A percentile compares a stretch with the other conserved stretches of the same genome.
Evolutionary conservation across 2,329 filamentous ascomycete genomes (phyloP).

Genomic region (Hypocreales sp.): DNA sequence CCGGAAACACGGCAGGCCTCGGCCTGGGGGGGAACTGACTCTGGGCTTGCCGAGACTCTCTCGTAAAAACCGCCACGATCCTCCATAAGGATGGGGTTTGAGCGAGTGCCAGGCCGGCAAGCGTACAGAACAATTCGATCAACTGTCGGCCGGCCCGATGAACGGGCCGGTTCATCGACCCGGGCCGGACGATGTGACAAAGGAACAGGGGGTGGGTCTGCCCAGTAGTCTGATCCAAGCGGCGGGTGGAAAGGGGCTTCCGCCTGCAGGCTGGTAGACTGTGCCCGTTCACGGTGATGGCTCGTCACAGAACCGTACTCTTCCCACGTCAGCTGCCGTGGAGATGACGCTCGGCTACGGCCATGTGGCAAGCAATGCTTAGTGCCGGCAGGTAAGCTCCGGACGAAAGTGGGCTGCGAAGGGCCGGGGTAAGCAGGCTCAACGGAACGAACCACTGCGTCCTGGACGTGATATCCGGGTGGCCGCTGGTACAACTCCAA

Average conservation of each 20-base stretch:
- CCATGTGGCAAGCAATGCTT: conserved; percentile 4
- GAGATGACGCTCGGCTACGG: not conserved
- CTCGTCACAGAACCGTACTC: too few relatives aligned
- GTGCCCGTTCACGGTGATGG: too few relatives aligned
- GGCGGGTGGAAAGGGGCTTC: not conserved
- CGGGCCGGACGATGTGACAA: conserved; percentile 1
- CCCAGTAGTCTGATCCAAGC: too few relatives aligned
- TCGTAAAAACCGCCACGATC: conserved; percentile 22
- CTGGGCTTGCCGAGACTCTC: conserved; percentile 9
- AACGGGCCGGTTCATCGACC: conserved; percentile 6
- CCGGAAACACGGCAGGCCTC: not conserved
- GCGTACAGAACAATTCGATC: conserved; percentile 15
- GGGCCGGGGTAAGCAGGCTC: conserved; percentile 24
- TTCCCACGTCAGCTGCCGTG: too few relatives aligned
- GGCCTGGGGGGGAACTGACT: not conserved
- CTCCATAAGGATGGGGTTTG: conserved; percentile 22
- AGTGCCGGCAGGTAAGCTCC: conserved; percentile 13
- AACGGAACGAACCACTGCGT: conserved; percentile 30
- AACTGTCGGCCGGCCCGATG: conserved; percentile 7
- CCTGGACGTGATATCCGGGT: conserved; percentile 15
- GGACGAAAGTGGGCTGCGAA: conserved; percentile 19
- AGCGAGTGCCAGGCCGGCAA: conserved; percentile 13
- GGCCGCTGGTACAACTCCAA: conserved; percentile 9
- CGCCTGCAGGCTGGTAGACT: too few relatives aligned
- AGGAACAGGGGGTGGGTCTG: not conserved